Conservation (phyloP, 805 yeast species). For the Ogataea degrootiae region DNA sequence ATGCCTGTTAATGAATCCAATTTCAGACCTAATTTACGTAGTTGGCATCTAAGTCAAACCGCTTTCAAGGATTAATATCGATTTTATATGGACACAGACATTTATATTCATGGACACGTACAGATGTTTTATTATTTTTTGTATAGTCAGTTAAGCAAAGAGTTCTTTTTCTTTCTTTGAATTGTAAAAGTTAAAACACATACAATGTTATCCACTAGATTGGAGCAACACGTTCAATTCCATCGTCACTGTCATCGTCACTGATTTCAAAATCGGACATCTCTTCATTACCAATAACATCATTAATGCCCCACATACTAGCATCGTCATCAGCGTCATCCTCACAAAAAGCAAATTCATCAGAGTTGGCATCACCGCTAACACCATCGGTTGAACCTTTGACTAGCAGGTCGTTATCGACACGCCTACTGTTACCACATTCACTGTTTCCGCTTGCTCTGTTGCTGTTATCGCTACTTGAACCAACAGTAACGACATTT, state of each 20-base stretch:
- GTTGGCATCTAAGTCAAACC: slow-evolving; percentile 33
- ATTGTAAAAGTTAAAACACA: not conserved
- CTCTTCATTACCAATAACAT: slow-evolving; percentile 12
- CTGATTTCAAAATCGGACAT: slow-evolving; percentile 20
- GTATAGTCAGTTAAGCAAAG: not conserved
- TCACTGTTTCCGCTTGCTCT: not conserved
- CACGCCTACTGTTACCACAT: not conserved
- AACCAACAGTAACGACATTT: not conserved
- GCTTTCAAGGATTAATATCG: too few species aligned
- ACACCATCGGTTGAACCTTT: not conserved
- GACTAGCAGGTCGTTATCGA: not conserved
- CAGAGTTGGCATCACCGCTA: not conserved
- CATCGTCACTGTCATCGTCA: slow-evolving; percentile 29
- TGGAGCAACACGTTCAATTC: slow-evolving; percentile 23
- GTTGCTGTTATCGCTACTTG: not conserved
- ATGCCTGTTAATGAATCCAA: slow-evolving; percentile 28
- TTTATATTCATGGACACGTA: too few species aligned
- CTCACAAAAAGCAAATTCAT: not conserved
- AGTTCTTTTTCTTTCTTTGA: not conserved
- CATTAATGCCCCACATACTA: slow-evolving; percentile 10
- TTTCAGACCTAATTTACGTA: slow-evolving; percentile 33
- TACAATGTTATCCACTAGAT: not conserved
- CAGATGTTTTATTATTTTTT: too few species aligned
- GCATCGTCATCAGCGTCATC: slow-evolving; percentile 1
- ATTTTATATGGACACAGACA: too few species aligned